Evolutionary conservation across 1,139 yeast species (phyloP), one percentile per base, ranked within the genome.

Genomic region (Protomyces gravidus): DNA sequence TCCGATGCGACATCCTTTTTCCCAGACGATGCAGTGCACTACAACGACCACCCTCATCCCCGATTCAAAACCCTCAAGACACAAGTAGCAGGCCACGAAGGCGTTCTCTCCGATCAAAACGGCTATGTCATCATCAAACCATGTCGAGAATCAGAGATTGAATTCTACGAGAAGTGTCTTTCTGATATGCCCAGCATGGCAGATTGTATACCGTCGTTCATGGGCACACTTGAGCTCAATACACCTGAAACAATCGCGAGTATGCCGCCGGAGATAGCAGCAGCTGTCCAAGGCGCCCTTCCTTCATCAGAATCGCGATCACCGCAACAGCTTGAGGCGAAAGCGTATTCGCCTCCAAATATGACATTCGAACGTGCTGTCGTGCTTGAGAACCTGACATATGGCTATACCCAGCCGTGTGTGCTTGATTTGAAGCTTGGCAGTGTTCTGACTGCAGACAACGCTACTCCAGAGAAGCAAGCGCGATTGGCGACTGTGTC

Each of bases 11-110:
- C 19, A 26, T 53, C 58, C 26, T 53, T 45, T 47, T 53, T 53
- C 28, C 58, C 58, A 30, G 51, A 45, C 27, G 40, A 46, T 17
- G 51, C 58, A 13, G 58, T 46, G 33, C 46, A 33, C 26, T 53
- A 15, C 42, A 17, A 46, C 21, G 45, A 32, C 27, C 32, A 46
- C 27, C 33, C 36, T 27, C 45, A 45, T 32, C 58, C 58, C 6
- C 50, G 46, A 7, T 53, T 53, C 30, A 45, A 32, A 21, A 53
- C 59, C 42, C 42, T 55, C 23, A 23, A 39, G 32, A 23, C 52
- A 2, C 60, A 79, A 69, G 97, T 95, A 2, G 98, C 97, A 0
- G 98, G 98, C 9, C 98, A 92, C 68, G 86, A 78, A 15, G 97
- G 96, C 0, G 80, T 86, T 11, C 68, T 89, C 64, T 80, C 80